A percentile compares a stretch with the other conserved stretches of the same genome.
Evolutionary conservation across 177 flowering plant genomes (phyloP).

Genomic region (Vitis hybrid): DNA sequence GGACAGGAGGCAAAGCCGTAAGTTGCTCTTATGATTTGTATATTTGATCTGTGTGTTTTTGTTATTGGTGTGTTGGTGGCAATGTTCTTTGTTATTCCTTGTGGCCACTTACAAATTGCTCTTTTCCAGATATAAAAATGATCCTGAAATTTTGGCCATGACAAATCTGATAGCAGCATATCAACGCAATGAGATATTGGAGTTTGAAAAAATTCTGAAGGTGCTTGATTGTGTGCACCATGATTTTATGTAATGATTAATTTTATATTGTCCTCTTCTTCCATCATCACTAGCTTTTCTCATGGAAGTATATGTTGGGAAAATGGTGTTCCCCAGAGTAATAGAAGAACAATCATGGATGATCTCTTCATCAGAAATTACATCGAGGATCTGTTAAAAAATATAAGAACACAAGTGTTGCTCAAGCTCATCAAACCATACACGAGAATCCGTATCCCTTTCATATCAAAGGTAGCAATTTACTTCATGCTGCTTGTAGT

Average conservation of each 20-base stretch:
- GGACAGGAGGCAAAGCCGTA: constrained; percentile 99
- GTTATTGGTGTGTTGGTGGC: not conserved
- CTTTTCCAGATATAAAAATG: constrained; percentile 83
- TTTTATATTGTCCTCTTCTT: not conserved
- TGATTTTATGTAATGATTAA: not conserved
- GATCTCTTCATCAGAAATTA: constrained; percentile 94
- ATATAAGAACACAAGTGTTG: constrained; percentile 94
- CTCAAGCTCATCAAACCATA: constrained; percentile 99
- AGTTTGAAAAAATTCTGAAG: constrained; percentile 97
- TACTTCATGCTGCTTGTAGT: not conserved
- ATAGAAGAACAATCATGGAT: constrained; percentile 97
- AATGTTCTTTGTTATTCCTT: constrained; percentile 4
- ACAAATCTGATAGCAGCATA: constrained; percentile 97
- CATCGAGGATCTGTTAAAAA: constrained; percentile 93
- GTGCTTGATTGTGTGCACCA: constrained; percentile 38
- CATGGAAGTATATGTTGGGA: constrained; percentile 1
- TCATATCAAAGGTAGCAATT: constrained; percentile 78
- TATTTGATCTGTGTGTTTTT: not conserved
- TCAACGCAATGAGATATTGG: constrained; percentile 94
- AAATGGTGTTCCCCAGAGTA: constrained; percentile 57
- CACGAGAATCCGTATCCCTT: constrained; percentile 93
- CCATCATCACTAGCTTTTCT: constrained; percentile 2
- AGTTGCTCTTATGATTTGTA: constrained; percentile 22
- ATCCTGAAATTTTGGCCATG: constrained; percentile 98
- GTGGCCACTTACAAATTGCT: not conserved